phyloP scores from a whole-genome alignment of 1,284 basidiomycete genomes.

The Ganoderma lucidum region DNA sequence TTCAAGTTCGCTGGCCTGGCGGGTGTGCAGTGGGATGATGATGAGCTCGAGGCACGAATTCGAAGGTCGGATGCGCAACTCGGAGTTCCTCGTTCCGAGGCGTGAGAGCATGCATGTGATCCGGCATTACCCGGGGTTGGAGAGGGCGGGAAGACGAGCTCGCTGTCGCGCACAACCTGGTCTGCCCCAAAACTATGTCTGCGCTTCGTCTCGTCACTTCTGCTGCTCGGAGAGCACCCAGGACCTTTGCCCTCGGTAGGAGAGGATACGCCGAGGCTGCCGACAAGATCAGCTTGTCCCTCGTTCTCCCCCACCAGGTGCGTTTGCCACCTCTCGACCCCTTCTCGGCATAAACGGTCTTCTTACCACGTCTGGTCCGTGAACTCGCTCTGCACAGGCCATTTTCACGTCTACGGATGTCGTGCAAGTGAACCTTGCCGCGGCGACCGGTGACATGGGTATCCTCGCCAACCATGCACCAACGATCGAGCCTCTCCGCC shows the following conservation, averaged over 20 bases:
- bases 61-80: background rate
- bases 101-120: constrained; percentile 19
- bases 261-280: constrained; percentile 90
- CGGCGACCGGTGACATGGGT: constrained; percentile 98
- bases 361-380: constrained; percentile 13
- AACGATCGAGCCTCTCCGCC: constrained; percentile 90
- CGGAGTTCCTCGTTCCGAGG: background rate
- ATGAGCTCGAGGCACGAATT: no score
- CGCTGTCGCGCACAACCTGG: constrained; percentile 33
- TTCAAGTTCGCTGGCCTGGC: no score
- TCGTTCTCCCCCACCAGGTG: constrained; percentile 94
- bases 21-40: no score
- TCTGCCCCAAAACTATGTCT: constrained; percentile 61
- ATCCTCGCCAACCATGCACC: constrained; percentile 97
- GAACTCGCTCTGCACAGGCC: constrained; percentile 57
- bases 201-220: constrained; percentile 74
- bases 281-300: constrained; percentile 89
- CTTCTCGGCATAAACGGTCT: no score
- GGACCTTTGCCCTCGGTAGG: constrained; percentile 59
- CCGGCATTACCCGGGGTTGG: constrained; percentile 31
- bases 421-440: constrained; percentile 93
- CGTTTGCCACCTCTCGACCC: constrained; percentile 42
- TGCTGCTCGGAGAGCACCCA: constrained; percentile 66
- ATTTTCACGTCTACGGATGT: constrained; percentile 90
- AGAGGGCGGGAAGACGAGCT: constrained; percentile 33